Base-by-base conservation (phyloP, 768 basidiomycete species). In the Trametes cingulata region DNA sequence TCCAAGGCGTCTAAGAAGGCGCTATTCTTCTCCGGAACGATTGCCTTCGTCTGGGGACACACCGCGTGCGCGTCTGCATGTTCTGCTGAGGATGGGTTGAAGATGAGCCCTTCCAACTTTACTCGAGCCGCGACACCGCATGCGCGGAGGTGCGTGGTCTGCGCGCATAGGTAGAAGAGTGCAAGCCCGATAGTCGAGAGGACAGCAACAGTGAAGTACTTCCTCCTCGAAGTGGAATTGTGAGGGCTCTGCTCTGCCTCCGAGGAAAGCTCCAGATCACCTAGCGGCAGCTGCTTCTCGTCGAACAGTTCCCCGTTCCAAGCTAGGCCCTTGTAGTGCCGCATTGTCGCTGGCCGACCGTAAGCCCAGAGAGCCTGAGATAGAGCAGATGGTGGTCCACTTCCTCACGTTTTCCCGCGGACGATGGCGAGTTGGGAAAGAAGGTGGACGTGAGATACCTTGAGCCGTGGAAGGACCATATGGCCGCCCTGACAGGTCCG, bases 1-100 rank as follows among this genome's bases (percentile, higher is more conserved):
- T 62, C 61, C 55, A 62, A 29, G 13, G 37, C 24, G 33, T 53
- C 33, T 13, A 62, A 29, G 52, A 58, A 41, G n/a, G 46, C 61
- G 27, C 43, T 20, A 36, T 62, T 52, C 52, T 43, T 52, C 33
- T 35, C 39, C 6, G 61, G 61, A 12, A 51, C 46, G 15, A 62
- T 49, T 13, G 56, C 51, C 14, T 4, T 40, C 13, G 61, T 49
- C 22, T 62, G 61, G 9, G 61, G 61, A 24, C 61, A 62, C 10
- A 53, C 24, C 5, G 40, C 41, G 6, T 42, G 14, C 19, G 20
- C 19, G 22, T 25, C 35, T 12, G n/a, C 7, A 2, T 24, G 35
- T 52, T 1, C 3, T 13, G 2, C 25, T 7, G 15, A 5, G 15
- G 29, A 33, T 10, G 29, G 29, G 6, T 33, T 20, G 10, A 22